Evolutionary conservation across 768 basidiomycete species (phyloP).

Genomic region (Baorangia bicolor): DNA sequence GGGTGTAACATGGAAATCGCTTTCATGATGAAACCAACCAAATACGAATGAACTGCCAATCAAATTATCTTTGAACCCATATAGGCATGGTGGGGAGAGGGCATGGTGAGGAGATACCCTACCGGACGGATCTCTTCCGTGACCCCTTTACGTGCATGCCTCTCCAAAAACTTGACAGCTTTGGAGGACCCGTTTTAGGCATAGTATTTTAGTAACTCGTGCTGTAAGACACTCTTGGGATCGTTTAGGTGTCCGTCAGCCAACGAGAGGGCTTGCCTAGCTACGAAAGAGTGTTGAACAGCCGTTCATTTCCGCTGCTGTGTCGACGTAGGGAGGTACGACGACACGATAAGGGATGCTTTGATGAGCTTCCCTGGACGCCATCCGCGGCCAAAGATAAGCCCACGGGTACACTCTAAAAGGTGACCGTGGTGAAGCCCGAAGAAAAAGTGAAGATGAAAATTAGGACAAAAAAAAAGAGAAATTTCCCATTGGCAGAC

Average conservation of each 20-base stretch:
- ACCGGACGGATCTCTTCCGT: conserved; percentile 31
- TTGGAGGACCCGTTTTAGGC: no score
- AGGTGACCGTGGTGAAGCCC: no score
- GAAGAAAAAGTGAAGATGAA: neutral
- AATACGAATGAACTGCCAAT: neutral
- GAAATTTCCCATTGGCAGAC: neutral
- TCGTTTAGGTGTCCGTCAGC: no score
- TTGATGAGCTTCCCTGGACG: neutral
- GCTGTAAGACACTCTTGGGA: no score
- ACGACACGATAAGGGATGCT: neutral
- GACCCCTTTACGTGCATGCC: neutral
- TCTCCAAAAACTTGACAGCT: neutral
- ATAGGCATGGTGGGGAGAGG: neutral
- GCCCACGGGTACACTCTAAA: neutral
- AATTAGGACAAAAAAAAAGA: neutral
- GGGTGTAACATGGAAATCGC: no score
- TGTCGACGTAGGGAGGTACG: no score
- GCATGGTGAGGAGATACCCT: neutral
- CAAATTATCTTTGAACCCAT: neutral
- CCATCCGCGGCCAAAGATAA: neutral
- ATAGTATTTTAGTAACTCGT: no score
- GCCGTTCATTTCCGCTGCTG: no score
- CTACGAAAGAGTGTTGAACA: no score
- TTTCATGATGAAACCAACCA: neutral
- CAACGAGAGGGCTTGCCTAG: no score